phyloP scores from a whole-genome alignment of 768 basidiomycete genomes.

The Pisolithus sp. region DNA sequence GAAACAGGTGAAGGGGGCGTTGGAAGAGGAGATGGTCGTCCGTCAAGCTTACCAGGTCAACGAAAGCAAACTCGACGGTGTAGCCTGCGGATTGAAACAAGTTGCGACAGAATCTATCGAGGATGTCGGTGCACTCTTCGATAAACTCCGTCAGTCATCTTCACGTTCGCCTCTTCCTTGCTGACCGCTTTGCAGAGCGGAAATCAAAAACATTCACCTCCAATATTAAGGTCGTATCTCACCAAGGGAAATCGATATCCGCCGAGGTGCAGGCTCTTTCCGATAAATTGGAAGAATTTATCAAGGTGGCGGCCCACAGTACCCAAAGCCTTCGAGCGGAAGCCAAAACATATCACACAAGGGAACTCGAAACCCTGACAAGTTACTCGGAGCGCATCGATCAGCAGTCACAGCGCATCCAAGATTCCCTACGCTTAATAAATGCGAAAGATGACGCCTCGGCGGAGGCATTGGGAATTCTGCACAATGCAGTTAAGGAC shows the following conservation, averaged over 20 bases:
- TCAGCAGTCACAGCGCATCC: slow-evolving; percentile 49
- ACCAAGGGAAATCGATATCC: slow-evolving; percentile 55
- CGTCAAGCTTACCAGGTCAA: slow-evolving; percentile 72
- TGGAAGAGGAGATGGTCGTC: slow-evolving; percentile 78
- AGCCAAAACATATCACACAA: slow-evolving; percentile 47
- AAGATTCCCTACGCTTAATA: slow-evolving; percentile 46
- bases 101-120: slow-evolving; percentile 61
- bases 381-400: slow-evolving; percentile 49
- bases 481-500: slow-evolving; percentile 46
- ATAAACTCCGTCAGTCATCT: slow-evolving; percentile 66
- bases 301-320: slow-evolving; percentile 49
- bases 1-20: slow-evolving; percentile 44
- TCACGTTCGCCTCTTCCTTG: slow-evolving; percentile 5
- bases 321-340: slow-evolving; percentile 48
- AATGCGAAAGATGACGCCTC: slow-evolving; percentile 51
- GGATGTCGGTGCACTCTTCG: slow-evolving; percentile 67
- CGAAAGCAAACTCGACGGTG: slow-evolving; percentile 62
- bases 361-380: slow-evolving; percentile 49
- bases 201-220: slow-evolving; percentile 56
- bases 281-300: slow-evolving; percentile 55
- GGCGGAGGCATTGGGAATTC: slow-evolving; percentile 40
- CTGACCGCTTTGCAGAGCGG: slow-evolving; percentile 47
- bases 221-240: slow-evolving; percentile 60
- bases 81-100: slow-evolving; percentile 63
- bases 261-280: slow-evolving; percentile 48